Evolutionary conservation across 78 protist genomes (phyloP), one percentile per base, ranked within the genome.

Genomic region (Dictyostelium firmibasis): DNA sequence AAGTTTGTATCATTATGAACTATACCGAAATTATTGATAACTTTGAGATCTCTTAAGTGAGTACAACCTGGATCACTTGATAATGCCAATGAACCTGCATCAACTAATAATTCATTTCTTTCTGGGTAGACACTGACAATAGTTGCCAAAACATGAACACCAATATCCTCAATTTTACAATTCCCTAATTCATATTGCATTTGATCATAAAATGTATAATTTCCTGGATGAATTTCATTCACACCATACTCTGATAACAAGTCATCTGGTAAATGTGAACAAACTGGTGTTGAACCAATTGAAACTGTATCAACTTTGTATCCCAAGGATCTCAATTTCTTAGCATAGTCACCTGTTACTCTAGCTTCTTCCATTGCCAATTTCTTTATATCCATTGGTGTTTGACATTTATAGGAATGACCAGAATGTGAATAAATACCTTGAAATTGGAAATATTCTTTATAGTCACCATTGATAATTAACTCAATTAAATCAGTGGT

Each of bases 31-130:
- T 84, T 84, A 16, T 62, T 35, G 16, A 38, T 14, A 4, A 72
- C 64, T 31, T 23, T 74, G 7, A 57, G 11, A 23, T 35, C 53
- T 20, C 20, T 35, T 11, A 89, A 69, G 81, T 89, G 94, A 1
- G 94, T 89, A 57, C 94, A 89, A 23, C 94, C 94, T 14, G 94
- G 94, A 38, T 89, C 94, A 27, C 82, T 62, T 38, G 94, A 89
- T 8, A 89, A 60, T 18, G 94, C 94, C 38, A 89, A 33, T 44
- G 87, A 81, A 2, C 94, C 94, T 3, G 94, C 86, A 50, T 89
- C 94, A 11, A 89, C 35, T 9, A 89, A 62, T 2, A 89, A n/a
- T 67, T 89, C 94, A 81, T 89, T 89, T 20, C 94, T 27, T n/a
- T 89, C 94, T 0, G 94, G 94, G 35, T 89, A 89, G 8, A 89